phyloP scores from a whole-genome alignment of 2,329 filamentous ascomycete species.

The Blastomyces silverae region DNA sequence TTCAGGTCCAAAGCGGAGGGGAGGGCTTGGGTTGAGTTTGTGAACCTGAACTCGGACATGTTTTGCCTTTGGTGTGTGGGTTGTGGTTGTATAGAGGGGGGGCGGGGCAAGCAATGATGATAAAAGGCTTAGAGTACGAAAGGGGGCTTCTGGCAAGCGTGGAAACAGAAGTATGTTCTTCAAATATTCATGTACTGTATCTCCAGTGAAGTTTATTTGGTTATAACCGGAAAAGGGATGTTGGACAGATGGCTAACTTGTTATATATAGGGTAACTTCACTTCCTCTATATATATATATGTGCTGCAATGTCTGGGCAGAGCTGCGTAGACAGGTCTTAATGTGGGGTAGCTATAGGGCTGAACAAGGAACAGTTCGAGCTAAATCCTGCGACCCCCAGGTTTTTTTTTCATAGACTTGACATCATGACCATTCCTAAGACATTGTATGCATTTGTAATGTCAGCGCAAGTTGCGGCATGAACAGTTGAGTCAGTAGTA shows the following conservation, averaged over 20 bases:
- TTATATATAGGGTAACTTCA: not conserved
- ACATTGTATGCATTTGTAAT: not conserved
- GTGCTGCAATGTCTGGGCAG: not conserved
- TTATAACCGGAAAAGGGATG: not conserved
- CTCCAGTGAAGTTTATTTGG: not conserved
- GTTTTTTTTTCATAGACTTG: too few relatives aligned
- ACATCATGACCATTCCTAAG: not conserved
- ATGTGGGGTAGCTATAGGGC: not conserved
- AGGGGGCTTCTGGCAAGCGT: not conserved
- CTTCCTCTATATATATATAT: too few relatives aligned
- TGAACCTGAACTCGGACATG: constrained; percentile 33
- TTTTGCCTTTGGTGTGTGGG: not conserved
- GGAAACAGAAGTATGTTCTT: not conserved
- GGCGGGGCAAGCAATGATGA: not conserved
- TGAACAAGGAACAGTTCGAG: not conserved
- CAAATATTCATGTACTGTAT: not conserved
- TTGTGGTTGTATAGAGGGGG: not conserved
- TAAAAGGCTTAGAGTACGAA: not conserved
- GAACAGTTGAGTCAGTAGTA: not conserved
- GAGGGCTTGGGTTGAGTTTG: constrained; percentile 30
- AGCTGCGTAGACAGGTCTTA: too few relatives aligned
- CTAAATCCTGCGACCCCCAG: not conserved
- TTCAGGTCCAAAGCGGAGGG: constrained; percentile 29
- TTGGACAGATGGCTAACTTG: not conserved
- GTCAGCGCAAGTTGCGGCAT: not conserved